These are phyloP conservation scores for Agrocybe chaxingu DNA, from an alignment of 768 basidiomycete species.

Conservation along the genomic window DNA sequence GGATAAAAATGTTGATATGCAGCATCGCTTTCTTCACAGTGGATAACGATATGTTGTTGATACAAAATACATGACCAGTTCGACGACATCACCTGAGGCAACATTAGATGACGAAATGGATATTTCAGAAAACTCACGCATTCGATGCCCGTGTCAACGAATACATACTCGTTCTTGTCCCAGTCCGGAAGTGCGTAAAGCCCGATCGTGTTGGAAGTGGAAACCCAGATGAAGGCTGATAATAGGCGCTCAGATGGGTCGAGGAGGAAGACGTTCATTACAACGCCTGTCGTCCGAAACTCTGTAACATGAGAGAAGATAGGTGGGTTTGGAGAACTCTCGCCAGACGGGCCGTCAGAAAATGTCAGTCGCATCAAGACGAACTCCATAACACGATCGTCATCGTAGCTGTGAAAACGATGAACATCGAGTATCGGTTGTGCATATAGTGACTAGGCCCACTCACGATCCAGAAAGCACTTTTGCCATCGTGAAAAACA, in stretches of 20 bases:
- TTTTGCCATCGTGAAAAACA: constrained; percentile 76
- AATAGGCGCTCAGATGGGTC: constrained; percentile 60
- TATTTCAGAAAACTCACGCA: constrained; percentile 47
- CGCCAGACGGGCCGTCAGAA: constrained; percentile 43
- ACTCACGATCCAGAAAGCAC: constrained; percentile 49
- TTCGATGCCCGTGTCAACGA: constrained; percentile 70
- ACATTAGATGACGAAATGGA: background rate
- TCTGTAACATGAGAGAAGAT: constrained; percentile 56
- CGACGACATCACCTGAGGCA: constrained; percentile 53
- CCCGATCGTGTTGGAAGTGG: constrained; percentile 50
- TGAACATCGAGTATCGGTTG: constrained; percentile 2
- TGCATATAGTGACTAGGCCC: background rate
- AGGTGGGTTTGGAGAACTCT: constrained; percentile 35
- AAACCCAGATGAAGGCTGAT: constrained; percentile 70
- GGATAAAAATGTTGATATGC: constrained; percentile 74
- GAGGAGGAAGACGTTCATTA: constrained; percentile 76
- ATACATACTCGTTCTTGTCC: constrained; percentile 63
- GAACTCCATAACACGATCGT: constrained; percentile 67
- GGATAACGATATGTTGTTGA: constrained; percentile 65
- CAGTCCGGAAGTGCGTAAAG: constrained; percentile 67
- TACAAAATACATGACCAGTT: constrained; percentile 78
- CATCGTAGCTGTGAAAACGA: constrained; percentile 43
- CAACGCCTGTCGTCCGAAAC: constrained; percentile 63
- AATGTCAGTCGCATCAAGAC: constrained; percentile 68
- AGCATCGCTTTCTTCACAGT: constrained; percentile 65